A percentile compares a stretch with the other conserved stretches of the same genome.
Conservation (phyloP, 768 basidiomycete species). For the Udeniomyces megalosporus region DNA sequence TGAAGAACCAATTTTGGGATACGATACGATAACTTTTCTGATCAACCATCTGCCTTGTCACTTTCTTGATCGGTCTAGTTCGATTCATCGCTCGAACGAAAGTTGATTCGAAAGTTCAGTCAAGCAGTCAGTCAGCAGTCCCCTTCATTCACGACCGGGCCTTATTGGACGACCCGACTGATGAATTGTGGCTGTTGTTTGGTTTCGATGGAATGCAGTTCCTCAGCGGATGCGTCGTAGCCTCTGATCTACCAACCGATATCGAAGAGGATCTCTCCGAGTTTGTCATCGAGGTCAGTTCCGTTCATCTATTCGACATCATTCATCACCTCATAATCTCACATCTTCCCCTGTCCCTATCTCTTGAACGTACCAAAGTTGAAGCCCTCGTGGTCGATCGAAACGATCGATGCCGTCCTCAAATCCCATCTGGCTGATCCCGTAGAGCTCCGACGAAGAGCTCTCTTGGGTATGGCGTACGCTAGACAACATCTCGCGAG, state of each 20-base stretch:
- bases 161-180: too few relatives aligned
- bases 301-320: too few relatives aligned
- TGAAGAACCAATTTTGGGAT: too few relatives aligned
- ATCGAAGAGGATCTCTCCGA: constrained; percentile 3
- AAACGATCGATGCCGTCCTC: constrained; percentile 13
- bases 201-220: constrained; percentile 5
- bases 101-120: constrained; percentile 15
- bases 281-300: constrained; percentile 12
- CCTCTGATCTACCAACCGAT: constrained; percentile 14
- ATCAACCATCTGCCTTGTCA: background rate
- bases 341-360: background rate
- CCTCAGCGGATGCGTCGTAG: constrained; percentile 17
- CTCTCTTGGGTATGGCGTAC: constrained; percentile 13
- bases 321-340: background rate
- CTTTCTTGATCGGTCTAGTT: background rate
- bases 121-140: constrained; percentile 7
- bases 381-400: background rate
- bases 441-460: constrained; percentile 12
- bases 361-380: background rate
- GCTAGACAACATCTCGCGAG: constrained; percentile 13
- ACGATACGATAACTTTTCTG: too few relatives aligned
- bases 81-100: constrained; percentile 13
- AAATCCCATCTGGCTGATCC: constrained; percentile 1
- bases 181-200: too few relatives aligned
- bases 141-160: too few relatives aligned